Base-by-base conservation (phyloP, 225 moss, liverwort and hornwort genomes). In the Sphagnum tenellum region DNA sequence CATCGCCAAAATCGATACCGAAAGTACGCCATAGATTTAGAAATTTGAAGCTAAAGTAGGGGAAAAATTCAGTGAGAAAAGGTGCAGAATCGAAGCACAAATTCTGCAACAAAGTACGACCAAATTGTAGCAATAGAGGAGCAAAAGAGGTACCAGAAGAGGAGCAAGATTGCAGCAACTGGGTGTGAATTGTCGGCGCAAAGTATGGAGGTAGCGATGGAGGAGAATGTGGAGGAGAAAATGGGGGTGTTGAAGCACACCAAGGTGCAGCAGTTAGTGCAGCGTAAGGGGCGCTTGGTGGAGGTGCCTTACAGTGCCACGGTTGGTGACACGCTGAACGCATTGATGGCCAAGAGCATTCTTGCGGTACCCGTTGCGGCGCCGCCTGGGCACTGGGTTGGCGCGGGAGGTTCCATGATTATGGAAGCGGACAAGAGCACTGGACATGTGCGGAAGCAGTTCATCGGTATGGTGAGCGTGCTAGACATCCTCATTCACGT, bases 381-480 rank as follows among this genome's bases (percentile, higher is more conserved):
- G 3, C 95, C 95, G 6, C 95, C 89, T 4, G 92, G 95, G 2
- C 89, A 88, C 52, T 96, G 95, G 95, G 92, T 96, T 29, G 95
- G 92, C 59, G 95, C 95, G 11, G 92, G 95, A 44, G 95, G 95
- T 4, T 84, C 89, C 56, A 86, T 82, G 80, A 96, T 96, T 60
- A 11, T 89, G 78, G 95, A 96, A 82, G 88, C 92, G 0, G 95
- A 96, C 7, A 78, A 69, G 73, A 75, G 44, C 2, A 92, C 92
- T 3, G 95, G 95, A 54, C 71, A 64, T 3, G 78, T 88, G 65
- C 77, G 95, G 49, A 96, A 96, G 66, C 95, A 96, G 75, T 96
- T 92, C 73, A 96, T 96, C 71, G 95, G 95, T 2, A 81, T 96
- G 82, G 88, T 92, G 49, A 96, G 92, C 69, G 92, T 96, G 77